A percentile compares a stretch with the other conserved stretches of the same genome.
These are phyloP conservation scores for Pseudogymnoascus sp. DNA, from an alignment of 2,329 filamentous ascomycete species.

Conservation along the genomic window DNA sequence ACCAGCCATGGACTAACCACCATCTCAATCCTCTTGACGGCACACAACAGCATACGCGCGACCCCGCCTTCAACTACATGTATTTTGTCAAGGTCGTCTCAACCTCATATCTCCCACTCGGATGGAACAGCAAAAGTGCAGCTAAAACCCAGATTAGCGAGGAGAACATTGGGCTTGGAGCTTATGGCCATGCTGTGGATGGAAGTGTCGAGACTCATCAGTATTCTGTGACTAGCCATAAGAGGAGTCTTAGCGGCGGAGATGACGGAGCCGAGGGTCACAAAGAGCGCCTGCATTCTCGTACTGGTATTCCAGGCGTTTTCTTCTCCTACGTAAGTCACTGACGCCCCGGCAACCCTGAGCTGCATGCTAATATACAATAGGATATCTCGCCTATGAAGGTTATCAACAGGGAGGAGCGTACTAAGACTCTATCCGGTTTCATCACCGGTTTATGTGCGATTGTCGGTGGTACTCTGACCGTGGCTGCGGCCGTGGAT, in stretches of 20 bases:
- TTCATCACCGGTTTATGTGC: slow-evolving; percentile 94
- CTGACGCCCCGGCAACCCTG: neutral
- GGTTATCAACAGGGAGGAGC: slow-evolving; percentile 91
- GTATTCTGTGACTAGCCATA: slow-evolving; percentile 96
- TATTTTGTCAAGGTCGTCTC: slow-evolving; percentile 99
- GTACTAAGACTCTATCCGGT: slow-evolving; percentile 79
- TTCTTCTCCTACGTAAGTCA: slow-evolving; percentile 92
- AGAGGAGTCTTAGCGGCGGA: slow-evolving; percentile 76
- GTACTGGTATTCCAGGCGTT: slow-evolving; percentile 89
- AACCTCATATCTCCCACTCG: slow-evolving; percentile 87
- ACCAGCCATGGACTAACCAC: slow-evolving; percentile 71
- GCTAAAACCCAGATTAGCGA: slow-evolving; percentile 33
- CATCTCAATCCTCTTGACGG: slow-evolving; percentile 87
- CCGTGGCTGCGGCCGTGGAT: slow-evolving; percentile 89
- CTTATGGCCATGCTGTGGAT: slow-evolving; percentile 55
- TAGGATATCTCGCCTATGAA: slow-evolving; percentile 99
- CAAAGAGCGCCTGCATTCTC: slow-evolving; percentile 81
- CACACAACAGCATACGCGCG: slow-evolving; percentile 65
- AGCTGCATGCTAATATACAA: slow-evolving; percentile 18
- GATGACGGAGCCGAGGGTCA: slow-evolving; percentile 82
- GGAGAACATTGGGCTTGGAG: slow-evolving; percentile 56
- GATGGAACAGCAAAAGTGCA: slow-evolving; percentile 62
- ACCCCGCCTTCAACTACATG: slow-evolving; percentile 92
- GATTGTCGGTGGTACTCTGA: slow-evolving; percentile 88
- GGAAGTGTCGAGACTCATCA: slow-evolving; percentile 96